Evolutionary conservation across 2,329 filamentous ascomycete species (phyloP).

Genomic region (Colletotrichum agaves): DNA sequence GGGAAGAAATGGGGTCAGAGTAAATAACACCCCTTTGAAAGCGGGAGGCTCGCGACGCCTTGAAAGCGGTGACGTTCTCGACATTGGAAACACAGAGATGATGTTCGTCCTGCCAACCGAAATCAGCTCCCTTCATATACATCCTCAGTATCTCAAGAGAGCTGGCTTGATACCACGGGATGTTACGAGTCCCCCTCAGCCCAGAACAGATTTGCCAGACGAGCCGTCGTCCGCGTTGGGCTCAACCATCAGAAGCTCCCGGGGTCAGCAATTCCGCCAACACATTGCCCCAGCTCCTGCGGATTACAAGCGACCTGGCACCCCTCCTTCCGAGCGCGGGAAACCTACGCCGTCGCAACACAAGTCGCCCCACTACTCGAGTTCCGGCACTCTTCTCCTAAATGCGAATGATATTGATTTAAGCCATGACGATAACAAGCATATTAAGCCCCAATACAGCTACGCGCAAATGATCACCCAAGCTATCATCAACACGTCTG

Average conservation of each 20-base stretch:
- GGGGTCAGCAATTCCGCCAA: constrained; percentile 48
- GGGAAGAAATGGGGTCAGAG: constrained; percentile 88
- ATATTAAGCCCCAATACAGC: constrained; percentile 95
- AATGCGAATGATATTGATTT: constrained; percentile 74
- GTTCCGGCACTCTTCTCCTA: constrained; percentile 56
- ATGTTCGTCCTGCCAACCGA: constrained; percentile 94
- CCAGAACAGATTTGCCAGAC: constrained; percentile 34
- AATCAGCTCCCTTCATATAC: constrained; percentile 72
- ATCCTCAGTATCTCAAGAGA: constrained; percentile 75
- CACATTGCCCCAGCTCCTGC: constrained; percentile 69
- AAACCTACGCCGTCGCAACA: constrained; percentile 45
- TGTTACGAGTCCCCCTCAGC: constrained; percentile 26
- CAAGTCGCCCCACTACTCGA: constrained; percentile 53
- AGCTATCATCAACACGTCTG: constrained; percentile 86
- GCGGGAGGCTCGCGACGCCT: constrained; percentile 74
- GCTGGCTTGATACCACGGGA: constrained; percentile 60
- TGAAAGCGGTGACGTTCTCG: constrained; percentile 88
- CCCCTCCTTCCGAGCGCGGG: constrained; percentile 62
- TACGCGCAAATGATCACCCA: constrained; percentile 98
- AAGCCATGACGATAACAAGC: constrained; percentile 84
- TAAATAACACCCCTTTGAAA: constrained; percentile 80
- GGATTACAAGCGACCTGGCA: constrained; percentile 69
- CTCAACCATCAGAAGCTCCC: constrained; percentile 23
- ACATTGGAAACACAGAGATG: constrained; percentile 95
- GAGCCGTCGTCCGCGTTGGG: constrained; percentile 35